A percentile compares a stretch with the other conserved stretches of the same genome.
Conservation (phyloP, 1,284 basidiomycete species). For the Schizopora paradoxa region DNA sequence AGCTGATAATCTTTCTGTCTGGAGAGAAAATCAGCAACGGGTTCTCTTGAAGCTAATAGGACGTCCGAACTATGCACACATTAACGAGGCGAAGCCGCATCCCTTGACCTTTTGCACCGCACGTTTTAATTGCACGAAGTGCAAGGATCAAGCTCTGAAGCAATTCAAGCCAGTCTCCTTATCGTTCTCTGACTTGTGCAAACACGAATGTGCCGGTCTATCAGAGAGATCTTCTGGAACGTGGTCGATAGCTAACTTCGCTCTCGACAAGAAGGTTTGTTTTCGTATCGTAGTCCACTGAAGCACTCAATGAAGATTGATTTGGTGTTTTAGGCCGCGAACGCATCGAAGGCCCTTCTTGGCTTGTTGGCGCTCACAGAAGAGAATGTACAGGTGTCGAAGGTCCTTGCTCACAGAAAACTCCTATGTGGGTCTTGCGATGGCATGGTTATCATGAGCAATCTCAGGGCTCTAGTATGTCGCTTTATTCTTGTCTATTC, state of each 20-base stretch:
- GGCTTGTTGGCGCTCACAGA: too few species aligned
- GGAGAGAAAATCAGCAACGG: conserved; percentile 39
- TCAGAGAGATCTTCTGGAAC: conserved; percentile 27
- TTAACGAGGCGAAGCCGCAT: conserved; percentile 41
- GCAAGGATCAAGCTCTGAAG: conserved; percentile 33
- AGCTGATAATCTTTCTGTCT: conserved; percentile 38
- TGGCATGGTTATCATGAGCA: conserved; percentile 46
- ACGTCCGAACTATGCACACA: conserved; percentile 41
- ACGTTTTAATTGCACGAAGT: conserved; percentile 50
- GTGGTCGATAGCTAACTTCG: conserved; percentile 49
- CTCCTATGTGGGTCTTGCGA: conserved; percentile 50
- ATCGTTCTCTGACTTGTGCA: conserved; percentile 48
- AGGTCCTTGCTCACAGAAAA: conserved; percentile 28
- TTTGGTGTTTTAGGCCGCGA: too few species aligned
- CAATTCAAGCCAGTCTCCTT: conserved; percentile 40
- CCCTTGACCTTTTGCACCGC: conserved; percentile 55
- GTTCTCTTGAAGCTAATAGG: conserved; percentile 45
- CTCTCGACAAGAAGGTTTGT: conserved; percentile 50
- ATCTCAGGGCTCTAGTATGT: conserved; percentile 44
- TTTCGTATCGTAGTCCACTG: too few species aligned
- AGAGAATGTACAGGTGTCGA: conserved; percentile 26
- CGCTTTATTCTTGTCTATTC: conserved; percentile 3
- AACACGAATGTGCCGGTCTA: conserved; percentile 45
- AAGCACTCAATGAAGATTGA: too few species aligned
- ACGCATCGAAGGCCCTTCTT: too few species aligned